A percentile compares a stretch with the other conserved stretches of the same genome.
phyloP scores from a whole-genome alignment of 202 grass and related monocot species.

The Saccharum hybrid region DNA sequence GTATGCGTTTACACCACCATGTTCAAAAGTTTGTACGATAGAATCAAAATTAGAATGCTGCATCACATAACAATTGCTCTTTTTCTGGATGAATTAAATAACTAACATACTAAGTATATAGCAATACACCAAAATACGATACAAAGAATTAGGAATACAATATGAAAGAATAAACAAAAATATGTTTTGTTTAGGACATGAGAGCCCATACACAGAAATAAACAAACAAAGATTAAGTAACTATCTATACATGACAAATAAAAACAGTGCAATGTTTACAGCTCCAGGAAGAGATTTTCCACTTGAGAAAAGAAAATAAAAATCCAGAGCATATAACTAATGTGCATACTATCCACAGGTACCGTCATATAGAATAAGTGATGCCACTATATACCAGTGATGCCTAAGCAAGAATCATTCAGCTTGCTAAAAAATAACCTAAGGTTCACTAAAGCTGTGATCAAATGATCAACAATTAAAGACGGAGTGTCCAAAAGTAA shows the following conservation, averaged over 20 bases:
- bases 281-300: not conserved
- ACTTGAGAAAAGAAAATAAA: not conserved
- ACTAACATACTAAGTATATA: not conserved
- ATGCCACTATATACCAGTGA: not conserved
- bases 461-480: not conserved
- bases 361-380: not conserved
- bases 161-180: slow-evolving; percentile 21
- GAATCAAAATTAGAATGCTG: not conserved
- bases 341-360: slow-evolving; percentile 3
- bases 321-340: not conserved
- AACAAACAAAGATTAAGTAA: not conserved
- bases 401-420: slow-evolving; percentile 2
- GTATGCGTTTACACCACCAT: not conserved
- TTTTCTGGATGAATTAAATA: not conserved
- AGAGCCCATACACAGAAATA: slow-evolving; percentile 2
- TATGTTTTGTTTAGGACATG: not conserved
- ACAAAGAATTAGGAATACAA: slow-evolving; percentile 20
- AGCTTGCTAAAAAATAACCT: not conserved
- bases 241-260: not conserved
- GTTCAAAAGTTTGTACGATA: not conserved
- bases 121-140: not conserved
- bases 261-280: not conserved
- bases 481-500: not conserved
- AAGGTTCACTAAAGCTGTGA: not conserved
- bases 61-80: slow-evolving; percentile 4